Evolutionary conservation across 2,329 filamentous ascomycete genomes (phyloP).

Genomic region (Hypoxylon sp.): DNA sequence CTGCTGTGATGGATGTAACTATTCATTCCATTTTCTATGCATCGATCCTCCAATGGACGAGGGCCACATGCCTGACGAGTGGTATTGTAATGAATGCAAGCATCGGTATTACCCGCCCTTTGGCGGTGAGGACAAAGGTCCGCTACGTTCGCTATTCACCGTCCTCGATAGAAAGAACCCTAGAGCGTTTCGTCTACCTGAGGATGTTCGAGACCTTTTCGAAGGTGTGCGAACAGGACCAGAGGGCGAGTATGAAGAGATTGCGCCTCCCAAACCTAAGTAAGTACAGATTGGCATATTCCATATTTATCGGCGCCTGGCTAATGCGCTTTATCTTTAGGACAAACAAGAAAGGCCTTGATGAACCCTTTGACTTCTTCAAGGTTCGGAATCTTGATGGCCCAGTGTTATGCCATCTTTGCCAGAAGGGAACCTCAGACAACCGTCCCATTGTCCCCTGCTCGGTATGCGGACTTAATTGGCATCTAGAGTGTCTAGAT

Average conservation of each 20-base stretch:
- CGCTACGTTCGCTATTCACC: slow-evolving; percentile 74
- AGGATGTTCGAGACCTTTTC: slow-evolving; percentile 80
- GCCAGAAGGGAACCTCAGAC: slow-evolving; percentile 74
- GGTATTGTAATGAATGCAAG: slow-evolving; percentile 85
- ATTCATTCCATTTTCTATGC: slow-evolving; percentile 92
- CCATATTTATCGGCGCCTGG: slow-evolving; percentile 28
- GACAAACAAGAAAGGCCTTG: slow-evolving; percentile 67
- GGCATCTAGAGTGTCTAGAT: slow-evolving; percentile 94
- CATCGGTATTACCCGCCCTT: slow-evolving; percentile 63
- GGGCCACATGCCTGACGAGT: slow-evolving; percentile 77
- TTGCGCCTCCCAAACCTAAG: slow-evolving; percentile 67
- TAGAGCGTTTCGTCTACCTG: slow-evolving; percentile 79
- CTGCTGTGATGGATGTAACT: slow-evolving; percentile 92
- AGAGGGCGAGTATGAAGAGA: slow-evolving; percentile 86
- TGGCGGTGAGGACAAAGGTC: slow-evolving; percentile 64
- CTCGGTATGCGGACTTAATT: slow-evolving; percentile 81
- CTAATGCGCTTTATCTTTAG: slow-evolving; percentile 58
- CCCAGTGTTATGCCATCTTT: slow-evolving; percentile 82
- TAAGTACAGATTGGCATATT: slow-evolving; percentile 60
- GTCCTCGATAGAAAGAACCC: slow-evolving; percentile 78
- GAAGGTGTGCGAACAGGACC: slow-evolving; percentile 82
- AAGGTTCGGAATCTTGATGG: slow-evolving; percentile 79
- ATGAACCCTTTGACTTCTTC: slow-evolving; percentile 76
- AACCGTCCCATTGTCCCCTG: slow-evolving; percentile 86
- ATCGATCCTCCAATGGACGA: slow-evolving; percentile 83